These are phyloP conservation scores for Yamadazyma atmosphaerica DNA, from an alignment of 1,139 yeast genomes.

Conservation along the genomic window DNA sequence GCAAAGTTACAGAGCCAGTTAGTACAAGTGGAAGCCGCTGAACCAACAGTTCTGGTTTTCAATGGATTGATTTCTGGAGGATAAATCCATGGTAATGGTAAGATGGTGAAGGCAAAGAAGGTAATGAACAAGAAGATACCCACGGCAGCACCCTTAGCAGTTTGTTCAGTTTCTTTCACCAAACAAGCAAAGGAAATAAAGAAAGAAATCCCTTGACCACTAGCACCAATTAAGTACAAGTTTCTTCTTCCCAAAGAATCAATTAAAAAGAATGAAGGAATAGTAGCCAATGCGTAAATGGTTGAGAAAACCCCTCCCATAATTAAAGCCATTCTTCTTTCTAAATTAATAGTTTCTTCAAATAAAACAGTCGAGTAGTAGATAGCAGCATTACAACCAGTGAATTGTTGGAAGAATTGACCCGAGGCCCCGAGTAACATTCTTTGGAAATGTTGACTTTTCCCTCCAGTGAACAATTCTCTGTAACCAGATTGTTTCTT, in stretches of 20 bases:
- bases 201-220: conserved; percentile 46
- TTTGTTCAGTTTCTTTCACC: conserved; percentile 29
- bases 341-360: conserved; percentile 52
- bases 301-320: conserved; percentile 68
- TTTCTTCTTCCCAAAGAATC: conserved; percentile 72
- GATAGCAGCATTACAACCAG: conserved; percentile 69
- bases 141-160: conserved; percentile 51
- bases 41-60: conserved; percentile 56
- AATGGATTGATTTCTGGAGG: conserved; percentile 67
- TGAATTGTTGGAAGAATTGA: conserved; percentile 54
- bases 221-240: conserved; percentile 50
- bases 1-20: conserved; percentile 50
- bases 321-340: conserved; percentile 53
- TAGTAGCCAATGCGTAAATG: conserved; percentile 59
- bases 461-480: conserved; percentile 61
- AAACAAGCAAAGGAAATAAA: conserved; percentile 45
- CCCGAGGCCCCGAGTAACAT: conserved; percentile 64
- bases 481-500: conserved; percentile 39
- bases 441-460: conserved; percentile 56
- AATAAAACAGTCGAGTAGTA: conserved; percentile 67
- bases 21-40: conserved; percentile 52
- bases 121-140: conserved; percentile 54
- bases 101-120: conserved; percentile 57
- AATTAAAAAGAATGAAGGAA: conserved; percentile 63
- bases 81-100: conserved; percentile 60